These are phyloP conservation scores for Scenedesmus sp. DNA, from an alignment of 163 green algal genomes.

Conservation along the genomic window DNA sequence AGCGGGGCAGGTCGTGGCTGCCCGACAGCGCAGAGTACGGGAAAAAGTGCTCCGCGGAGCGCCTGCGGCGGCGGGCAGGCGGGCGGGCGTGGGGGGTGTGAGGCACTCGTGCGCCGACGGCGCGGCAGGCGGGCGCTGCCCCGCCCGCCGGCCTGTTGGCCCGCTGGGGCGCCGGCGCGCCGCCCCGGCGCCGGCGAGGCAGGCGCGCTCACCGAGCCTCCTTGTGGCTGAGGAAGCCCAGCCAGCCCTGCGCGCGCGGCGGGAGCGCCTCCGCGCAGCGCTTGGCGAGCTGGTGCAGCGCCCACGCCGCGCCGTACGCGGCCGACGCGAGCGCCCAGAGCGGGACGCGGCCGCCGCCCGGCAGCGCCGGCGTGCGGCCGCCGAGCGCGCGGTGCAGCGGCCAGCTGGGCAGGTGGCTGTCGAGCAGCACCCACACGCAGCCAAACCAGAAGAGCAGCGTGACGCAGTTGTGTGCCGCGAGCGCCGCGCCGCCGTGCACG, in stretches of 20 bases:
- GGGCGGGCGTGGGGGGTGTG: neutral
- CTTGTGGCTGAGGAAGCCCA: neutral
- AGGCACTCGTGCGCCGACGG: too few relatives aligned
- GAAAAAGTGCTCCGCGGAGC: constrained; percentile 19
- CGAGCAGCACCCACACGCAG: constrained; percentile 17
- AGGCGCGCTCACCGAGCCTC: neutral
- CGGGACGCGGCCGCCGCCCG: neutral
- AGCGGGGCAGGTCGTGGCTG: constrained; percentile 8
- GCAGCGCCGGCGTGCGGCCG: neutral
- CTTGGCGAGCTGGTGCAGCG: neutral
- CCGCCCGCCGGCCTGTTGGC: too few relatives aligned
- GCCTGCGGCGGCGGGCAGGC: neutral
- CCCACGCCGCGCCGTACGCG: constrained; percentile 7
- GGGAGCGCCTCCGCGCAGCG: neutral
- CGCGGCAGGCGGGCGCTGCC: too few relatives aligned
- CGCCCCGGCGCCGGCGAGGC: too few relatives aligned
- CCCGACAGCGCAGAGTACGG: neutral
- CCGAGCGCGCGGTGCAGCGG: neutral
- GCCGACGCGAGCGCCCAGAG: constrained; percentile 6
- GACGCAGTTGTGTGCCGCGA: constrained; percentile 9
- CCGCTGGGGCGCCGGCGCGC: too few relatives aligned
- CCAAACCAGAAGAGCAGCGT: constrained; percentile 28
- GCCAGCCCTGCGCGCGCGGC: too few relatives aligned
- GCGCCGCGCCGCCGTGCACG: constrained; percentile 12
- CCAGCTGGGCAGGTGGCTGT: constrained; percentile 11